Percentiles rank a stretch among this genome's conserved stretches.
Evolutionary conservation across 2,329 filamentous ascomycete genomes (phyloP).

Genomic region (Iodosphaeria phyllophila): DNA sequence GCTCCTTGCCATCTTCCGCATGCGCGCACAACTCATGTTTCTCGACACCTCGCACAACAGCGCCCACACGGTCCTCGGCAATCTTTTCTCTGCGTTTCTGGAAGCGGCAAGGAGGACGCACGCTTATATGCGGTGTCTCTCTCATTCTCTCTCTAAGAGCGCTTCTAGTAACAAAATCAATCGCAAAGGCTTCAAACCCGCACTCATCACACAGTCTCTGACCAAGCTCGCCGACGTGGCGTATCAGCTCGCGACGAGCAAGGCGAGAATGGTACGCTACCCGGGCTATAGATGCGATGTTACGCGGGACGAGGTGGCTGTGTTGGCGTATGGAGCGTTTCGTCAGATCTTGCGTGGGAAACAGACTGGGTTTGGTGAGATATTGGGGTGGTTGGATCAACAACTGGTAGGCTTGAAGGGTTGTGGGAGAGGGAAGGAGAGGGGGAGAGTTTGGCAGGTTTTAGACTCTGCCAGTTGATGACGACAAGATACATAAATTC

Average conservation of each 20-base stretch:
- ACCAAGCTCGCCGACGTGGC: conserved; percentile 45
- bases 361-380: conserved; percentile 46
- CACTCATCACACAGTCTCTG: conserved; percentile 50
- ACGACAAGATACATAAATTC: too few species aligned
- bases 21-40: conserved; percentile 71
- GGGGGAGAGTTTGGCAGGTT: too few species aligned
- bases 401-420: too few species aligned
- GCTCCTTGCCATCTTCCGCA: conserved; percentile 58
- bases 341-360: conserved; percentile 44
- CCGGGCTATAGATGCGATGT: conserved; percentile 39
- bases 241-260: conserved; percentile 41
- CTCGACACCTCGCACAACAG: conserved; percentile 68
- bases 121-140: conserved; percentile 42
- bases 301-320: conserved; percentile 36
- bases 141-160: neutral
- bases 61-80: conserved; percentile 45
- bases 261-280: conserved; percentile 22
- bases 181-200: conserved; percentile 6
- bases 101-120: conserved; percentile 65
- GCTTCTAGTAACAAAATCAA: neutral
- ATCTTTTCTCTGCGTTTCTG: conserved; percentile 54
- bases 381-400: conserved; percentile 64
- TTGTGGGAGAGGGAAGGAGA: too few species aligned
- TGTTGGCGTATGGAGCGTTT: conserved; percentile 56
- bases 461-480: too few species aligned